Base-by-base conservation (phyloP, 441 rosid species). In the Gossypium armourianum region DNA sequence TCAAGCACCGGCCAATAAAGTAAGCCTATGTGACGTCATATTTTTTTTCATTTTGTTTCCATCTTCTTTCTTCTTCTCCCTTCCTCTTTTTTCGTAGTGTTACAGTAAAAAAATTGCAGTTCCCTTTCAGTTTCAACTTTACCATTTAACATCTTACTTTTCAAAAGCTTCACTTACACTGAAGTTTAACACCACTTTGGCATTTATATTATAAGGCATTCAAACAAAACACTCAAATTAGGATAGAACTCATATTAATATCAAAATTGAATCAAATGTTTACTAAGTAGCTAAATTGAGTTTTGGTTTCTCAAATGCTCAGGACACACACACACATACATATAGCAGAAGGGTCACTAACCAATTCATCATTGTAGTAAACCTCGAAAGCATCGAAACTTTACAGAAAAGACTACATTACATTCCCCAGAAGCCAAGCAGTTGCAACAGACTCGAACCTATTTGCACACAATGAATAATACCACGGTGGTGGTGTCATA, bases 301-400 rank as follows among this genome's bases (percentile, higher is more conserved):
- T 4, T 63, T 4, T n/a, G 19, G 49, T 4, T 16, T 36, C 28
- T 62, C 7, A 5, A 62, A 62, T 62, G 50, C 26, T 36, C 16
- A 32, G 1, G 1, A 17, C 15, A 32, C 13, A 29, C 6, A 3
- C 28, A 26, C 28, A 61, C 4, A 3, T 4, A 15, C 3, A 8
- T 0, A 19, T 10, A 28, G 19, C 12, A 49, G 69, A 53, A 20
- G 26, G 54, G 16, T 21, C 56, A 73, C 87, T 80, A 64, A 94
- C 97, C 89, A 81, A 71, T 77, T 88, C 86, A 19, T 85, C 91
- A 61, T 94, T 85, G 85, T 83, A 85, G 77, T 59, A 73, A 62
- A 92, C 92, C 80, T 94, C 97, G 64, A 94, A 94, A 21, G 97
- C 97, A 54, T 93, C 92, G 1, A 92, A 88, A 83, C 91, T 94